Conservation (phyloP, 495 filamentous ascomycete species). For the Articulospora tetracladia region DNA sequence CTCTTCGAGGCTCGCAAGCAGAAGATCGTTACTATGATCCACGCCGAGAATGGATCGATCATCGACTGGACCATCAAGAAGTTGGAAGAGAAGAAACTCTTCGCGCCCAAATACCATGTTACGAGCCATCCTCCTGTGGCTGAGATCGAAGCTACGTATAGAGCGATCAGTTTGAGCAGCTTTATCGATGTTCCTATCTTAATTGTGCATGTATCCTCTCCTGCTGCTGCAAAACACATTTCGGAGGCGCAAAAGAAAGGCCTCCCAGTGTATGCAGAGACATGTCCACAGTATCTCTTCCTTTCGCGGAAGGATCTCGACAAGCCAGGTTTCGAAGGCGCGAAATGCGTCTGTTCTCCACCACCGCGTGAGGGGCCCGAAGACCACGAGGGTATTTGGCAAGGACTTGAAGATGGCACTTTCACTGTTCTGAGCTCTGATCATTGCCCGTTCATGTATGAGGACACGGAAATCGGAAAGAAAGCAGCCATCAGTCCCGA, state of each 20-base stretch:
- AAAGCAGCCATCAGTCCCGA: conserved; percentile 39
- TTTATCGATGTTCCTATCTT: conserved; percentile 51
- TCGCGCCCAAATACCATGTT: conserved; percentile 53
- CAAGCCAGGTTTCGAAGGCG: conserved; percentile 48
- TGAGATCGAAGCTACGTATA: conserved; percentile 55
- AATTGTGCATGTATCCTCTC: conserved; percentile 56
- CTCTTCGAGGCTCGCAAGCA: conserved; percentile 42
- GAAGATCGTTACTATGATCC: conserved; percentile 56
- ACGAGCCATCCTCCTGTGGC: conserved; percentile 49
- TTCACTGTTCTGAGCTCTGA: conserved; percentile 52
- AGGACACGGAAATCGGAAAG: conserved; percentile 43
- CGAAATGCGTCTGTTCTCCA: conserved; percentile 48
- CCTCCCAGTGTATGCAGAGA: conserved; percentile 59
- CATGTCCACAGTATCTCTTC: conserved; percentile 64
- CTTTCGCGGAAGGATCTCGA: conserved; percentile 49
- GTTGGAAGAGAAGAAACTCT: conserved; percentile 37
- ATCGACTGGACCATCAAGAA: conserved; percentile 45
- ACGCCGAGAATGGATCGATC: conserved; percentile 57
- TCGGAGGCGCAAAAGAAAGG: conserved; percentile 50
- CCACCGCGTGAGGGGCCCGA: conserved; percentile 35
- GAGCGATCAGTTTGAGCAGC: conserved; percentile 50
- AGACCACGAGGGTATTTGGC: conserved; percentile 42
- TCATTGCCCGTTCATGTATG: conserved; percentile 52
- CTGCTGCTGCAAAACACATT: conserved; percentile 46
- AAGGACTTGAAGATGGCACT: conserved; percentile 42